Conservation (phyloP, 768 basidiomycete species). For the Psilocybe cyanescens region DNA sequence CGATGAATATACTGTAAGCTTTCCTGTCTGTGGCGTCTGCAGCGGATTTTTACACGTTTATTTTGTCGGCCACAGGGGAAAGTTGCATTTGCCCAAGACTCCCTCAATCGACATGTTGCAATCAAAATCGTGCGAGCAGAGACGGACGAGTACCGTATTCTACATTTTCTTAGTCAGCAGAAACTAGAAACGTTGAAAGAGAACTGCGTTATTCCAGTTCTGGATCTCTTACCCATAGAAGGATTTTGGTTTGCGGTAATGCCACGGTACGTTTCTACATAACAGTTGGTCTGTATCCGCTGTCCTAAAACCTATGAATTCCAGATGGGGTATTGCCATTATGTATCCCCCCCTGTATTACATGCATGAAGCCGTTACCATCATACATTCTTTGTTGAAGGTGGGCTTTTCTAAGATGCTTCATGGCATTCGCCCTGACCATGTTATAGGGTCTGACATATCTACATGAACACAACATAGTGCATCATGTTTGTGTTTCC, state of each 20-base stretch:
- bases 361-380: slow-evolving; percentile 3
- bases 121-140: slow-evolving; percentile 26
- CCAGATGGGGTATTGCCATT: background rate
- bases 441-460: slow-evolving; percentile 17
- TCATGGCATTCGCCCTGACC: background rate
- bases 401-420: background rate
- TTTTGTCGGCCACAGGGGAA: background rate
- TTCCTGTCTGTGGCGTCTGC: too few species aligned
- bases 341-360: background rate
- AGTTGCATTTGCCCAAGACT: slow-evolving; percentile 24
- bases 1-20: too few species aligned
- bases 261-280: slow-evolving; percentile 25
- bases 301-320: too few species aligned
- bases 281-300: background rate
- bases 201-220: slow-evolving; percentile 20
- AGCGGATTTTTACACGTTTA: too few species aligned
- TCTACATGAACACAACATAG: slow-evolving; percentile 23
- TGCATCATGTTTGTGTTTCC: slow-evolving; percentile 16
- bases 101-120: slow-evolving; percentile 24
- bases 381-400: slow-evolving; percentile 18
- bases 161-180: slow-evolving; percentile 15
- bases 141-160: slow-evolving; percentile 25
- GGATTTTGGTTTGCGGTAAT: slow-evolving; percentile 31
- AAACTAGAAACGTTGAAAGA: too few species aligned
- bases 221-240: slow-evolving; percentile 26